These are phyloP conservation scores for Rhododendron mucronatum DNA, from an alignment of 148 eudicot genomes.

Conservation along the genomic window DNA sequence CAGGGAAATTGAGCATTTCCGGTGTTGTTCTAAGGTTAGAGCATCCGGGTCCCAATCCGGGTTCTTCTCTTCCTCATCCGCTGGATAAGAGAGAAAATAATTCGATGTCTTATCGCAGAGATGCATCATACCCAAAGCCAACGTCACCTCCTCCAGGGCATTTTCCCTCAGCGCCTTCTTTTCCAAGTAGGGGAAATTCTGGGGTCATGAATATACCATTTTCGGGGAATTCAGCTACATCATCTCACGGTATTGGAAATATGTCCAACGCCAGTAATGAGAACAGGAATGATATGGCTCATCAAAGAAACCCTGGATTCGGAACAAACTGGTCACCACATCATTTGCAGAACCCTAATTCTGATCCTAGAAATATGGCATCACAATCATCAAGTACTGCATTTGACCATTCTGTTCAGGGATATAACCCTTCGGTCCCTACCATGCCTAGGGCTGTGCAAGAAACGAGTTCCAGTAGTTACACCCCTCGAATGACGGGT, in stretches of 20 bases:
- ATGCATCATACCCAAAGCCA: conserved; percentile 22
- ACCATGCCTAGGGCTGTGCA: conserved; percentile 24
- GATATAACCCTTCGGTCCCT: conserved; percentile 20
- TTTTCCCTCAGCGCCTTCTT: conserved; percentile 26
- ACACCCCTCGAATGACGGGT: conserved; percentile 16
- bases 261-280: conserved; percentile 22
- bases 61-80: conserved; percentile 29
- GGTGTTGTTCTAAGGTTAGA: conserved; percentile 77
- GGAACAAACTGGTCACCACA: conserved; percentile 36
- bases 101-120: conserved; percentile 26
- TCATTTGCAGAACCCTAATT: conserved; percentile 25
- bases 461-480: conserved; percentile 27
- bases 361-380: conserved; percentile 19
- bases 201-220: conserved; percentile 16
- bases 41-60: conserved; percentile 35
- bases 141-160: conserved; percentile 45
- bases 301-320: conserved; percentile 23
- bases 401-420: conserved; percentile 25
- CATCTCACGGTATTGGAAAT: conserved; percentile 20
- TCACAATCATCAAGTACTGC: conserved; percentile 17
- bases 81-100: conserved; percentile 31
- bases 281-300: conserved; percentile 27
- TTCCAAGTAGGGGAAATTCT: conserved; percentile 32
- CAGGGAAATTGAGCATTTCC: conserved; percentile 81
- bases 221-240: conserved; percentile 12